These are phyloP conservation scores for Ceratobasidium sp. DNA, from an alignment of 1,284 basidiomycete genomes.

Conservation along the genomic window DNA sequence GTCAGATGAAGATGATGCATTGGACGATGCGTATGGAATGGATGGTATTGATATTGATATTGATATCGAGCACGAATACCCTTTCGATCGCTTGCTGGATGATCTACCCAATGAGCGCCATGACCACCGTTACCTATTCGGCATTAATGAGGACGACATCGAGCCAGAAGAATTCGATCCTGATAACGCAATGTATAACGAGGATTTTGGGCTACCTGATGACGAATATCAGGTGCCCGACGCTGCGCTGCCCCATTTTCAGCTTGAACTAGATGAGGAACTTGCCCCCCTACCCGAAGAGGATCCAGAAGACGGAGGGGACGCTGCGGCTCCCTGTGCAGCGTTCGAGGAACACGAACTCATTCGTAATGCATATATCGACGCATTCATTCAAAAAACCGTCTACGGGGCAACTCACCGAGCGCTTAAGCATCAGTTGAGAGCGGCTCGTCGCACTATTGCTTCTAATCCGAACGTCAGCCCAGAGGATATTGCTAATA, in stretches of 20 bases:
- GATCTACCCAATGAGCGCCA: neutral
- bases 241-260: neutral
- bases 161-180: neutral
- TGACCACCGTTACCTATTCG: neutral
- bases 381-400: slow-evolving; percentile 17
- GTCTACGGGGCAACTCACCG: neutral
- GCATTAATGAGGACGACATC: neutral
- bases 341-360: slow-evolving; percentile 13
- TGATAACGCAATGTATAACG: neutral
- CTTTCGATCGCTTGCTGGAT: slow-evolving; percentile 4
- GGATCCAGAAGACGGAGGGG: neutral
- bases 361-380: slow-evolving; percentile 27
- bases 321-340: neutral
- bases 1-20: too few species aligned
- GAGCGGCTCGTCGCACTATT: neutral
- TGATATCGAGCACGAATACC: slow-evolving; percentile 17
- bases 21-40: neutral
- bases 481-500: slow-evolving; percentile 3
- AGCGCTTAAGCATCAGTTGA: neutral
- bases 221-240: neutral
- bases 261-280: neutral
- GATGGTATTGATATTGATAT: neutral
- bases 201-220: slow-evolving; percentile 13
- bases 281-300: neutral
- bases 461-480: neutral